These are phyloP conservation scores for Priceomyces haplophilus DNA, from an alignment of 805 yeast species.

Conservation along the genomic window DNA sequence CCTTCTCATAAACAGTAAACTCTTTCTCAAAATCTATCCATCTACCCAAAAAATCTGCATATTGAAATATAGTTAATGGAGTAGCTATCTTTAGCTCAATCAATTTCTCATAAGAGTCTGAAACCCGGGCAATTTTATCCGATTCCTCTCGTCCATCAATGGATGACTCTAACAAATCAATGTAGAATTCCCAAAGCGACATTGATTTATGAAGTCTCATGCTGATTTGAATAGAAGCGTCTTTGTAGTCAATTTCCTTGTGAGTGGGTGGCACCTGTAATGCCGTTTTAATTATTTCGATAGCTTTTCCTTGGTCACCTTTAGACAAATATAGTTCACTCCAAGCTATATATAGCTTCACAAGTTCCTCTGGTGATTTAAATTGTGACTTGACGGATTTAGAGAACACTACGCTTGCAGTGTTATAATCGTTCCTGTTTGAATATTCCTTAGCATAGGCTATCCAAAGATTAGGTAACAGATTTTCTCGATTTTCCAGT, in stretches of 20 bases:
- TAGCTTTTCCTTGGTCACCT: slow-evolving; percentile 44
- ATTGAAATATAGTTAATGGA: slow-evolving; percentile 61
- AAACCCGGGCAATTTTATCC: slow-evolving; percentile 17
- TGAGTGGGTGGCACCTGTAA: slow-evolving; percentile 15
- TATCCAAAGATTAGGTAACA: slow-evolving; percentile 65
- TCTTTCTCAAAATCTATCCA: slow-evolving; percentile 46
- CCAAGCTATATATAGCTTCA: slow-evolving; percentile 74
- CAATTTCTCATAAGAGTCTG: slow-evolving; percentile 26
- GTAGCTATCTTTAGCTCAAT: slow-evolving; percentile 60
- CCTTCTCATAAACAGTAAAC: slow-evolving; percentile 65
- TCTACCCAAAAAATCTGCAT: slow-evolving; percentile 58
- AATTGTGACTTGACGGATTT: slow-evolving; percentile 72
- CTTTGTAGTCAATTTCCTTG: slow-evolving; percentile 26
- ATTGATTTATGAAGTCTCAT: slow-evolving; percentile 56
- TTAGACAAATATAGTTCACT: slow-evolving; percentile 57
- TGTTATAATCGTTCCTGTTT: slow-evolving; percentile 47
- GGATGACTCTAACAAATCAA: slow-evolving; percentile 64
- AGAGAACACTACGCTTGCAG: slow-evolving; percentile 61
- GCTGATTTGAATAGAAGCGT: slow-evolving; percentile 50
- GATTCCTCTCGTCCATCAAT: slow-evolving; percentile 38
- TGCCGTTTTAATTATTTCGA: slow-evolving; percentile 32
- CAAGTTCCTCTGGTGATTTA: slow-evolving; percentile 58
- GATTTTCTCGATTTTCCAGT: slow-evolving; percentile 16
- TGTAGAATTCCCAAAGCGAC: slow-evolving; percentile 68
- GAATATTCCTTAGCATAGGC: slow-evolving; percentile 66